These are phyloP conservation scores for Tuctoria greenei DNA, from an alignment of 176 grass and related monocot species.

Conservation along the genomic window DNA sequence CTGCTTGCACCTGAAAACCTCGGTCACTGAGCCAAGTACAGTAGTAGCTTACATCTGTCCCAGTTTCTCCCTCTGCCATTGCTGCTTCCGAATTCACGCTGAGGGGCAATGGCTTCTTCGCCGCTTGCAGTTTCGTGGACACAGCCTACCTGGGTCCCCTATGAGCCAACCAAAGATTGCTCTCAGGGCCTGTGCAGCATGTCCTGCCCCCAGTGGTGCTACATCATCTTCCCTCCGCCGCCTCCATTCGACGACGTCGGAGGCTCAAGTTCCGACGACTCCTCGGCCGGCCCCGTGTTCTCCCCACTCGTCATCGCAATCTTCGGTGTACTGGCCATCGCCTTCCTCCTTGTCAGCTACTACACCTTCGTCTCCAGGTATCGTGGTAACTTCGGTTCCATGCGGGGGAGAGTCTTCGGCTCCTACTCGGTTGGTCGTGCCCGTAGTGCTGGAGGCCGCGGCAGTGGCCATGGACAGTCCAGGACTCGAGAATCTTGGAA, in stretches of 20 bases:
- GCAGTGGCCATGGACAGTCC: slow-evolving; percentile 33
- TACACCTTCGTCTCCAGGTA: slow-evolving; percentile 83
- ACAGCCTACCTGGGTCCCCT: slow-evolving; percentile 77
- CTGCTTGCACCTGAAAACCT: slow-evolving; percentile 30
- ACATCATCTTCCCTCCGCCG: slow-evolving; percentile 84
- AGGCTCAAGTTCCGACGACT: slow-evolving; percentile 39
- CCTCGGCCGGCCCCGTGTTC: slow-evolving; percentile 55
- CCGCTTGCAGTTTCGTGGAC: slow-evolving; percentile 12
- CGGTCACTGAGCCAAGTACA: neutral
- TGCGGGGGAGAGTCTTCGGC: slow-evolving; percentile 30
- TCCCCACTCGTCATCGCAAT: slow-evolving; percentile 90
- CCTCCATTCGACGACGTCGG: slow-evolving; percentile 55
- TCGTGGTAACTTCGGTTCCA: slow-evolving; percentile 51
- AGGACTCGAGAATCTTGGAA: slow-evolving; percentile 58
- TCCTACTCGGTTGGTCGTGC: neutral
- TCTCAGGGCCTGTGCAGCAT: slow-evolving; percentile 87
- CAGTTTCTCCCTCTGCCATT: neutral
- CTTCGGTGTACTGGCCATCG: slow-evolving; percentile 80
- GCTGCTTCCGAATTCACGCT: slow-evolving; percentile 4
- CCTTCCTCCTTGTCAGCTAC: slow-evolving; percentile 85
- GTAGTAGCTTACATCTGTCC: slow-evolving; percentile 9
- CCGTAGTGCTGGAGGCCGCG: neutral
- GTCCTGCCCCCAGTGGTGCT: slow-evolving; percentile 97
- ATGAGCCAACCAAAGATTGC: slow-evolving; percentile 76
- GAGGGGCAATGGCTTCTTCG: slow-evolving; percentile 49